Conservation (phyloP, 2,329 filamentous ascomycete species). For the Fusarium sp. region DNA sequence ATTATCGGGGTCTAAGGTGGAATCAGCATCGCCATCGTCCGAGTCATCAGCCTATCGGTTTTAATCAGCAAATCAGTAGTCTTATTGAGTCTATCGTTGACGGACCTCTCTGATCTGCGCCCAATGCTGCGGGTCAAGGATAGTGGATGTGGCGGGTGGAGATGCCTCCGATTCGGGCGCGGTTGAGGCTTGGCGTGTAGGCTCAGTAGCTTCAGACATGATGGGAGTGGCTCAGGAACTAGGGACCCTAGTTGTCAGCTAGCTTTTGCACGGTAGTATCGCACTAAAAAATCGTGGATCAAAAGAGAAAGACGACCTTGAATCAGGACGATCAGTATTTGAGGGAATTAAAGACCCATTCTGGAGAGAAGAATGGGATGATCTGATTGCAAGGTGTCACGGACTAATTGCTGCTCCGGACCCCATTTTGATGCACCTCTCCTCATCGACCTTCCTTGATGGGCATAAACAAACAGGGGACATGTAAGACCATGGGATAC, state of each 20-base stretch:
- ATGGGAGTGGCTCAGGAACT: not conserved
- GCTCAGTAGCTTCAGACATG: not conserved
- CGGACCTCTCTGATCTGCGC: constrained; percentile 37
- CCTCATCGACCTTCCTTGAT: not conserved
- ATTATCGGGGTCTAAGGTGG: constrained; percentile 19
- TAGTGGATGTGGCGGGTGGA: constrained; percentile 6
- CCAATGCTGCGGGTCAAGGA: constrained; percentile 45
- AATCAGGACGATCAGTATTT: not conserved
- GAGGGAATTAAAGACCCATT: not conserved
- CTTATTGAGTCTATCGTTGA: not conserved
- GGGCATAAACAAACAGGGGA: not conserved
- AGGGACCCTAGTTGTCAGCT: not conserved
- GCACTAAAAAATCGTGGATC: not conserved
- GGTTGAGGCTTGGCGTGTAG: not conserved
- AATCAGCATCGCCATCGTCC: constrained; percentile 11
- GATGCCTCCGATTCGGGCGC: not conserved
- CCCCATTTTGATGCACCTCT: not conserved
- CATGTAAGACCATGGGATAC: too few relatives aligned
- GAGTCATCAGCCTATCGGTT: not conserved
- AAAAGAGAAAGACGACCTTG: not conserved
- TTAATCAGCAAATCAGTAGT: not conserved
- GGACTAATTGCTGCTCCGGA: not conserved
- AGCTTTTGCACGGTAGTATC: not conserved
- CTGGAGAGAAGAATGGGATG: not conserved
- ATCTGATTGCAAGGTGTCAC: not conserved